phyloP scores from a whole-genome alignment of 192 early-diverging fungal genomes.

The Gigaspora rosea region DNA sequence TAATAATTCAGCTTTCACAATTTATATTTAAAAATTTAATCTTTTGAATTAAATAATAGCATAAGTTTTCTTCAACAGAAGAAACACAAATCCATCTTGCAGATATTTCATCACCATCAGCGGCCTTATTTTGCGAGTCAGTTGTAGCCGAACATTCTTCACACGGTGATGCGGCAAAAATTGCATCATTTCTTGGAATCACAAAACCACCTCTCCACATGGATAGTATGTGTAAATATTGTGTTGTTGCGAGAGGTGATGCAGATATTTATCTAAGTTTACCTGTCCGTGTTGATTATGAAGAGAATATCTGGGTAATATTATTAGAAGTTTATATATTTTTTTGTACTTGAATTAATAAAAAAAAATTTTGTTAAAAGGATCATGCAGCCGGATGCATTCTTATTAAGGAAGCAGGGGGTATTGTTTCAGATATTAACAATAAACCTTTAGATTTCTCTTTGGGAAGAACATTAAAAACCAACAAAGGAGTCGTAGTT shows the following conservation, averaged over 20 bases:
- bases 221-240: slow-evolving; percentile 99
- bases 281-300: slow-evolving; percentile 76
- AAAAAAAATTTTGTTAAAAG: slow-evolving; percentile 39
- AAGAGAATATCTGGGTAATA: slow-evolving; percentile 96
- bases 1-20: neutral
- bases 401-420: slow-evolving; percentile 92
- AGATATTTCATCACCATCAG: slow-evolving; percentile 49
- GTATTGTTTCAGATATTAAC: slow-evolving; percentile 78
- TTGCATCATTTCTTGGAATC: slow-evolving; percentile 78
- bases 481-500: slow-evolving; percentile 91
- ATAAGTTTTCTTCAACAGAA: slow-evolving; percentile 51
- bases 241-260: slow-evolving; percentile 86
- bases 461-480: slow-evolving; percentile 74
- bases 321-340: neutral
- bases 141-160: slow-evolving; percentile 90
- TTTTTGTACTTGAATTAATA: neutral
- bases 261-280: slow-evolving; percentile 91
- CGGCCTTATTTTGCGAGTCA: slow-evolving; percentile 91
- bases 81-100: slow-evolving; percentile 69
- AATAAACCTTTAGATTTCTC: slow-evolving; percentile 91
- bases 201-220: slow-evolving; percentile 79
- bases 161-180: slow-evolving; percentile 77
- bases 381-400: slow-evolving; percentile 95
- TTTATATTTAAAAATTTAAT: neutral
- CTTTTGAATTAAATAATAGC: slow-evolving; percentile 44